These are phyloP conservation scores for Dryas drummondii DNA, from an alignment of 306 rosid genomes.

Conservation along the genomic window DNA sequence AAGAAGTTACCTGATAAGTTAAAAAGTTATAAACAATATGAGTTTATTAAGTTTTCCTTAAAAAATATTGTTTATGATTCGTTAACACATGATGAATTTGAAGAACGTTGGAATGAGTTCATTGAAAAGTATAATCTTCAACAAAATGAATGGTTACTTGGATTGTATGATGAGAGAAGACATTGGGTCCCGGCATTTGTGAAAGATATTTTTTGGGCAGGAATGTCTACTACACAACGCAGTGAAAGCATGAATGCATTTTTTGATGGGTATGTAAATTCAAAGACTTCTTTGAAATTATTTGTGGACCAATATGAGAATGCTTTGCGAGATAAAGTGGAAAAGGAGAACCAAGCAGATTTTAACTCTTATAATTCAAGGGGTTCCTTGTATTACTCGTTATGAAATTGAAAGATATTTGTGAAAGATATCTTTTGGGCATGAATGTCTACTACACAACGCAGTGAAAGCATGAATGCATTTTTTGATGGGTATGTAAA, in stretches of 20 bases:
- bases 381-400: too few species aligned
- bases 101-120: slow-evolving; percentile 20
- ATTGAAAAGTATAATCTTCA: slow-evolving; percentile 6
- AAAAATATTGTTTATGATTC: slow-evolving; percentile 24
- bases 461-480: slow-evolving; percentile 7
- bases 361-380: slow-evolving; percentile 13
- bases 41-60: slow-evolving; percentile 14
- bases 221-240: slow-evolving; percentile 23
- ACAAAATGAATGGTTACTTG: slow-evolving; percentile 13
- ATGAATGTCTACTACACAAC: slow-evolving; percentile 23
- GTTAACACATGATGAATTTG: slow-evolving; percentile 8
- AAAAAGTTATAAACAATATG: slow-evolving; percentile 7
- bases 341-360: slow-evolving; percentile 6
- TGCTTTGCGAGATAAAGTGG: neutral
- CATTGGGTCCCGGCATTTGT: slow-evolving; percentile 33
- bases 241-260: slow-evolving; percentile 14
- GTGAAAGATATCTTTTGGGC: slow-evolving; percentile 31
- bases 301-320: neutral
- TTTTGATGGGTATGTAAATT: slow-evolving; percentile 10
- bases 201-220: slow-evolving; percentile 27
- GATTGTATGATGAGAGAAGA: slow-evolving; percentile 9
- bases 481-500: slow-evolving; percentile 14
- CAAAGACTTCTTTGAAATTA: neutral
- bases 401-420: too few species aligned
- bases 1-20: too few species aligned